Base-by-base conservation (phyloP, 352 stramenopile species). In the Phytophthora citricola region DNA sequence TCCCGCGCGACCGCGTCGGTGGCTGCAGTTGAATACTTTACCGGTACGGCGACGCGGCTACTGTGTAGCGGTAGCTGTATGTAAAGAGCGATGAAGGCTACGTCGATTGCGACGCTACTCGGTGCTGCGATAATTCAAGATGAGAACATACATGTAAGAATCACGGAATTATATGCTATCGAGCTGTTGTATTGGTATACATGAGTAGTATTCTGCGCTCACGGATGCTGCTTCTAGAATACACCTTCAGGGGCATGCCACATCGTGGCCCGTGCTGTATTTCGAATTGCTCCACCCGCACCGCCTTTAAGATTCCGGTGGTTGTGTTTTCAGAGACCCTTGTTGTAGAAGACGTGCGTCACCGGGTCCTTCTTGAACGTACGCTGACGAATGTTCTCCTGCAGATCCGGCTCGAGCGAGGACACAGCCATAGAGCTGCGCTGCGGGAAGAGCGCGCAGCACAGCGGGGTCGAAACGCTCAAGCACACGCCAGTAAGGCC, bases 371-470 rank as follows among this genome's bases (percentile, higher is more conserved):
- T 70, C 63, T 71, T 68, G 58, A 85, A 83, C 39, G 63, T 69
- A 47, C 69, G 74, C 62, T 78, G 57, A 49, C 67, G 64, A n/a
- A 92, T 51, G 15, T 44, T 73, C 29, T 81, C 75, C 64, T 93
- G 86, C 31, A 94, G 63, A 56, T 90, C 77, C 1, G 82, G 76
- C 62, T 94, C 87, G 45, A 94, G 76, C 43, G 75, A 59, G 1
- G 75, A 70, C 20, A 91, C 78, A 9, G 70, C 32, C 22, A 93
- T 74, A 31, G 83, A 75, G 68, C 83, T 91, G 53, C 83, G 81
- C 68, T 94, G 87, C 32, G 87, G 87, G 72, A 94, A 94, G n/a
- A 94, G 60, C 31, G 87, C 87, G 65, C 87, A 94, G 79, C 81
- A 92, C 5, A 93, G 66, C 53, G 87, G 87, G 54, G 87, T 94